Evolutionary conservation across 2,329 filamentous ascomycete genomes (phyloP), one percentile per base, ranked within the genome.

Genomic region (Ilyonectria destructans): DNA sequence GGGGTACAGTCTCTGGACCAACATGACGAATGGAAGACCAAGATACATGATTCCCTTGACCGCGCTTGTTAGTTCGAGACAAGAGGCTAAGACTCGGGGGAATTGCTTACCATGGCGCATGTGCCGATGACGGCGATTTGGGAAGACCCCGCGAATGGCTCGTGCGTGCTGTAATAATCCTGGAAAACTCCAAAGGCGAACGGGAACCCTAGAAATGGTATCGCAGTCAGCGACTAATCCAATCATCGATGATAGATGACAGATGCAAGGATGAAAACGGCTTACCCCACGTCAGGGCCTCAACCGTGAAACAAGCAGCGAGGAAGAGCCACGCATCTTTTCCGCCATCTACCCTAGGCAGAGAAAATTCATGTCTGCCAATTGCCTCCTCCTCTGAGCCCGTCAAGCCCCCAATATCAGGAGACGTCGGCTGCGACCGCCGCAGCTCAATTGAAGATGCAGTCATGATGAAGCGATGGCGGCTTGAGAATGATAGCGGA

Each of bases 111-210:
- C 88, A 87, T 87, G 4, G 89, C 84, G 62, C 86, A 89, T 2
- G 90, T 93, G 1, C 91, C 91, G 61, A 93, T 89, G 15, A 89
- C 83, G 33, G 90, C 85, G 57, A 92, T 89, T 49, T 85, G 82
- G 31, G 84, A 82, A 0, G 85, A 84, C 2, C 85, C 85, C 4
- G 81, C 80, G 62, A 93, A 93, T 1, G 88, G 87, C 5, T 84
- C 84, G 65, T 90, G 85, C 1, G 83, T 86, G 40, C 84, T 86
- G 77, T 93, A 93, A 78, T 92, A 91, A 58, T 91, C 86, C 72
- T 93, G 90, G 74, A 94, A 93, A 26, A 94, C 85, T 49, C 91
- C 92, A 76, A 91, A 94, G 0, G 90, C 86, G 63, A 90, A 90
- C 0, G 90, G 88, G 64, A 93, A 92, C 2, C 91, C 90, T 92